Conservation (phyloP, 2,329 filamentous ascomycete species). For the Ceratocystis cubensis region DNA sequence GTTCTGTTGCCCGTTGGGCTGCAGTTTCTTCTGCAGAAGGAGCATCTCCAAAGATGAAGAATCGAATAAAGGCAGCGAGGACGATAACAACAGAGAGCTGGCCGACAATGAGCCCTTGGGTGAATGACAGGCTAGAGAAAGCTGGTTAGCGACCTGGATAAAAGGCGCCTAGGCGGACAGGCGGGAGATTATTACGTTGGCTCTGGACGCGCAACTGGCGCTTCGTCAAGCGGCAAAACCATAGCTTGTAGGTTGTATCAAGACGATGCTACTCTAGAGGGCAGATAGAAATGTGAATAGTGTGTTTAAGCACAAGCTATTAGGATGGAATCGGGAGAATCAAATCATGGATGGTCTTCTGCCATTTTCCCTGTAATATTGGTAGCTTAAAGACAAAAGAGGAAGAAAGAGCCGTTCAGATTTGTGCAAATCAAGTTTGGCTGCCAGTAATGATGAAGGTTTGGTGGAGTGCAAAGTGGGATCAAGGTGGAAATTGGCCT, state of each 20-base stretch:
- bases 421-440: background rate
- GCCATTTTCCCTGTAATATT: background rate
- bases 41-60: conserved; percentile 97
- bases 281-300: background rate
- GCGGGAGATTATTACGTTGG: conserved; percentile 32
- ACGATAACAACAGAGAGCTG: conserved; percentile 86
- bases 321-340: background rate
- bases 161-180: background rate
- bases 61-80: conserved; percentile 92
- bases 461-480: conserved; percentile 10
- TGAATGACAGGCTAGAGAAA: conserved; percentile 62
- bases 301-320: background rate
- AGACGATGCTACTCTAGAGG: background rate
- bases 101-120: conserved; percentile 82
- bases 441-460: background rate
- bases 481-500: background rate
- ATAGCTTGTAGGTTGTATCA: conserved; percentile 4
- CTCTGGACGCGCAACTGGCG: conserved; percentile 28
- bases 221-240: conserved; percentile 18
- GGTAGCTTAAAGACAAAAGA: background rate
- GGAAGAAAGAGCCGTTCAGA: background rate
- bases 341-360: background rate
- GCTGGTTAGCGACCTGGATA: conserved; percentile 1
- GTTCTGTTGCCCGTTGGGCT: conserved; percentile 59
- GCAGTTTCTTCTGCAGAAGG: conserved; percentile 73